Conservation (phyloP, 2,329 filamentous ascomycete species). For the Aspergillus floridensis region DNA sequence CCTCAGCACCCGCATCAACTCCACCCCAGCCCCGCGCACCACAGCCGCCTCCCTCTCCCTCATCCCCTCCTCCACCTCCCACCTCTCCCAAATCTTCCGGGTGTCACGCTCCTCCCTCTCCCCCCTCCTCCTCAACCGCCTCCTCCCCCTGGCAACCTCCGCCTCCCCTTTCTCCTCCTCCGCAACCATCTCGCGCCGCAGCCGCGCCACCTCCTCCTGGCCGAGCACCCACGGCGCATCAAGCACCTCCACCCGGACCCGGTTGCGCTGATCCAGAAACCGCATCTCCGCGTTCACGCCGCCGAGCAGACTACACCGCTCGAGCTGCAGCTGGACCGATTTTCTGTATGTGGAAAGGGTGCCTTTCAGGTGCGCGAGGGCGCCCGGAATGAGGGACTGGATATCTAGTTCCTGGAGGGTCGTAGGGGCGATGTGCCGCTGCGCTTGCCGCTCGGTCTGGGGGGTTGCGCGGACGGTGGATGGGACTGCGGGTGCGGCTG, state of each 20-base stretch:
- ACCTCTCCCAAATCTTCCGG: constrained; percentile 32
- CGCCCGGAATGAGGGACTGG: constrained; percentile 48
- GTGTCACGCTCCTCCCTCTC: constrained; percentile 40
- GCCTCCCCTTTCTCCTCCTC: constrained; percentile 40
- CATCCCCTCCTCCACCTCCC: constrained; percentile 42
- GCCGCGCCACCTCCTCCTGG: constrained; percentile 41
- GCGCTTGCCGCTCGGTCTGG: constrained; percentile 14
- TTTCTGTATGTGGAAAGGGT: constrained; percentile 50
- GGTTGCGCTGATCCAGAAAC: constrained; percentile 52
- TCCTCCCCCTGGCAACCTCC: constrained; percentile 34
- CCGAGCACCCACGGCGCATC: constrained; percentile 54
- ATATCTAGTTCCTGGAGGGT: constrained; percentile 45
- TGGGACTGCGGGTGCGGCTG: not conserved
- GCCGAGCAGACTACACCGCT: constrained; percentile 49
- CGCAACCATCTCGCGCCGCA: constrained; percentile 43
- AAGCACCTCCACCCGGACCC: constrained; percentile 52
- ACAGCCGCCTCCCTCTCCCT: constrained; percentile 34
- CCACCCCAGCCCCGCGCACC: constrained; percentile 31
- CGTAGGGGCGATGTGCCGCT: constrained; percentile 22
- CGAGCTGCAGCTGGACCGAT: constrained; percentile 53
- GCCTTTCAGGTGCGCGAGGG: constrained; percentile 57
- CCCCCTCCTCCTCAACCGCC: constrained; percentile 23
- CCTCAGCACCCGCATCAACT: constrained; percentile 24
- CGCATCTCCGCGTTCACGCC: constrained; percentile 55
- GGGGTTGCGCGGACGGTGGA: constrained; percentile 28